Evolutionary conservation across 2,329 filamentous ascomycete species (phyloP), one percentile per base, ranked within the genome.

Genomic region (Fusarium mundagurra): DNA sequence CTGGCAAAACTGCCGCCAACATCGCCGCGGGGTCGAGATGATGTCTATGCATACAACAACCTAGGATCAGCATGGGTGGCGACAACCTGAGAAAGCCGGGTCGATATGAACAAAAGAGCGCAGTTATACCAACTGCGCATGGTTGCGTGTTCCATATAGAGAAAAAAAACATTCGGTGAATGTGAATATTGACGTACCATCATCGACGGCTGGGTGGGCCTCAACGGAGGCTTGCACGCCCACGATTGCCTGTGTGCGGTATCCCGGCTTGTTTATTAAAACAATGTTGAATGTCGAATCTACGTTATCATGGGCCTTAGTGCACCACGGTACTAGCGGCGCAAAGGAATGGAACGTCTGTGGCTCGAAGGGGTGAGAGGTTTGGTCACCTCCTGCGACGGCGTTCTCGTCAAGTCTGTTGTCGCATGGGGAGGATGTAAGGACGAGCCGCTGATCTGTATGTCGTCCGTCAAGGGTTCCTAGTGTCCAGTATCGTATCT

Each of bases 1-100:
- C 82, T 88, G 76, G 87, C 83, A 82, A 90, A 89, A 82, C 85
- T 89, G 80, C 84, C 85, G 81, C 88, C 86, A 82, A 86, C 84
- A 85, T 90, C 86, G 83, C 81, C 82, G 79, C 85, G 87, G 82
- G 86, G 85, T 81, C 87, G 86, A 83, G 87, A 87, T 82, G 89
- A 89, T 85, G 88, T 89, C 89, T 91, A 64, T 51, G 72, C 64
- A 61, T 53, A 65, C 47, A 67, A 69, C 67, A 66, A 69, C 55
- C 53, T 58, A 73, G 63, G 62, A 70, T 79, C 69, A 79, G 77
- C 65, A 71, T 71, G 63, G 68, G 70, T 77, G 67, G 63, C 59
- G 60, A 75, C 50, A 73, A 48, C 38, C 31, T 50, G 54, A 34
- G 41, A 57, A 54, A 54, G 33, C 54, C 51, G 51, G 33, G 38